A percentile compares a stretch with the other conserved stretches of the same genome.
Evolutionary conservation across 2,329 filamentous ascomycete genomes (phyloP).

Genomic region (Alternaria angustiovoidea): DNA sequence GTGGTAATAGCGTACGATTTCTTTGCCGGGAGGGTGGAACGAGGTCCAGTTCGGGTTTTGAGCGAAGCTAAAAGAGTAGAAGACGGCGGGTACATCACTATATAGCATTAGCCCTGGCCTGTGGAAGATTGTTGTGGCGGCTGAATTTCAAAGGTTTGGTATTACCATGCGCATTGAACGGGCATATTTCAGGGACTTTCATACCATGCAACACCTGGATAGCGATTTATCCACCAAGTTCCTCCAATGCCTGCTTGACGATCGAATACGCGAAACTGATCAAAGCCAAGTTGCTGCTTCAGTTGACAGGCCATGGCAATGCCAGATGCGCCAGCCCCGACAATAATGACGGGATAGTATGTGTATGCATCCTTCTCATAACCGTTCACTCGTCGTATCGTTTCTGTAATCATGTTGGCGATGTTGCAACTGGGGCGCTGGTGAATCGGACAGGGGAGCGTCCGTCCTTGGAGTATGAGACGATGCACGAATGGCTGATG

Average conservation of each 20-base stretch:
- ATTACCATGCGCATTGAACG: not conserved
- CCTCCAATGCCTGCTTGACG: constrained; percentile 66
- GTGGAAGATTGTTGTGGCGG: not conserved
- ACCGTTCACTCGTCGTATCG: constrained; percentile 49
- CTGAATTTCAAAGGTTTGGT: not conserved
- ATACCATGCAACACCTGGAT: constrained; percentile 56
- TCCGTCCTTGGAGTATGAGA: not conserved
- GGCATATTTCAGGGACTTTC: constrained; percentile 7
- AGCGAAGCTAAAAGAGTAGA: constrained; percentile 66
- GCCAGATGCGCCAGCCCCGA: constrained; percentile 69
- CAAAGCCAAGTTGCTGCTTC: constrained; percentile 64
- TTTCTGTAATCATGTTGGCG: constrained; percentile 41
- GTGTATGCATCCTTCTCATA: constrained; percentile 52
- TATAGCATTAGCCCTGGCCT: constrained; percentile 17
- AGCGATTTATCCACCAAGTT: constrained; percentile 70
- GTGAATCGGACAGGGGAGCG: not conserved
- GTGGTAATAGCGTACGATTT: constrained; percentile 62
- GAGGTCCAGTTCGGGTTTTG: constrained; percentile 62
- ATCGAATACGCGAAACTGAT: constrained; percentile 69
- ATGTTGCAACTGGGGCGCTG: not conserved
- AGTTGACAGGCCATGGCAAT: constrained; percentile 69
- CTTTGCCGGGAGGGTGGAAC: constrained; percentile 58
- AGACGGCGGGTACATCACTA: constrained; percentile 59
- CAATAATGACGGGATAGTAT: constrained; percentile 61
- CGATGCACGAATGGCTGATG: not conserved